A percentile compares a stretch with the other conserved stretches of the same genome.
These are phyloP conservation scores for Pleurotus tuber-regium DNA, from an alignment of 768 basidiomycete species.

Conservation along the genomic window DNA sequence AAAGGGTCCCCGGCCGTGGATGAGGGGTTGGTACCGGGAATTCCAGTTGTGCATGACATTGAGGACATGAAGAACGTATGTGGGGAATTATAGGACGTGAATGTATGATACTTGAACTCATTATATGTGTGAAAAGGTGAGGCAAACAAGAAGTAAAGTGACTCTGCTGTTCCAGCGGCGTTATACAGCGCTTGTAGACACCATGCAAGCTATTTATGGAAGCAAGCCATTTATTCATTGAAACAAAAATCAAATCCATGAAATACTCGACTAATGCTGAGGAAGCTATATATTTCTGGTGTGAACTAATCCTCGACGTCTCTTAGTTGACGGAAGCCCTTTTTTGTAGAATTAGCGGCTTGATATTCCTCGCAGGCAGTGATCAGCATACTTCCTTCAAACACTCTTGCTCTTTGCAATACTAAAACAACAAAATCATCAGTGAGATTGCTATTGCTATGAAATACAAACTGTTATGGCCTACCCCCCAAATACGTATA, in stretches of 20 bases:
- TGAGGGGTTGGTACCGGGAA: constrained; percentile 63
- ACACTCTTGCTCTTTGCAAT: constrained; percentile 15
- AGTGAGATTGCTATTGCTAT: not conserved
- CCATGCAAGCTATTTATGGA: not conserved
- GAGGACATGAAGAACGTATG: constrained; percentile 57
- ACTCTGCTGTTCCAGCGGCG: not conserved
- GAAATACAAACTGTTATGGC: constrained; percentile 10
- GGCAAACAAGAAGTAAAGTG: too few species aligned
- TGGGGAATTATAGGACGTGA: constrained; percentile 70
- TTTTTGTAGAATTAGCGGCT: not conserved
- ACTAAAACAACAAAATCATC: constrained; percentile 18
- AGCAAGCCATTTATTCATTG: too few species aligned
- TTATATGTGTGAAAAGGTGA: not conserved
- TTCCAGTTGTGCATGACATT: constrained; percentile 57
- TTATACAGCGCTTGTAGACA: not conserved
- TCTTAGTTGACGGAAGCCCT: not conserved
- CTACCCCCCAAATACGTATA: constrained; percentile 26
- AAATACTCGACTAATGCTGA: too few species aligned
- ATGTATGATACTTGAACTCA: not conserved
- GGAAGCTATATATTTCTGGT: too few species aligned
- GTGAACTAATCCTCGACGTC: not conserved
- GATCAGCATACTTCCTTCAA: constrained; percentile 20
- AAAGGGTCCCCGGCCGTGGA: constrained; percentile 54
- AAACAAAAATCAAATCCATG: too few species aligned
- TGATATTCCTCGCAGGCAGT: constrained; percentile 26